Conservation (phyloP, 108 stramenopile genomes). For the Skeletonema potamos region DNA sequence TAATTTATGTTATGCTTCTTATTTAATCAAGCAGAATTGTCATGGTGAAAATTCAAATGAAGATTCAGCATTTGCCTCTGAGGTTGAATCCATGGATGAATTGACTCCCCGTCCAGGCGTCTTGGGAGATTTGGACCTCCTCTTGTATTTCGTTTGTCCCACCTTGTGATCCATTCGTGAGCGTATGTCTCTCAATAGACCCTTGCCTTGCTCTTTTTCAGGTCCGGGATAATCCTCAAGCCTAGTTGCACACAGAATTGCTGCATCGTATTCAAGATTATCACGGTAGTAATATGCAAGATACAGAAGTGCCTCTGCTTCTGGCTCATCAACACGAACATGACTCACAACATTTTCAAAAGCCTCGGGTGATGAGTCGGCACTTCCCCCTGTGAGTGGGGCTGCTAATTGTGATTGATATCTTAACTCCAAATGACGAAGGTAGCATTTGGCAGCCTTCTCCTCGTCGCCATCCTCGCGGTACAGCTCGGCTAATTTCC, state of each 20-base stretch:
- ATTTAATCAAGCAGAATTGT: not conserved
- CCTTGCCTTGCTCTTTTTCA: slow-evolving; percentile 93
- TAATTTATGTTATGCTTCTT: not conserved
- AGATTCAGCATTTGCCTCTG: slow-evolving; percentile 28
- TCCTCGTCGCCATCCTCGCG: slow-evolving; percentile 77
- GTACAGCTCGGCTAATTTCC: slow-evolving; percentile 89
- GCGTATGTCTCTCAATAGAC: slow-evolving; percentile 88
- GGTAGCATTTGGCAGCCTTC: slow-evolving; percentile 92
- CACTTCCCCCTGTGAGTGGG: slow-evolving; percentile 12
- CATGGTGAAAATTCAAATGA: slow-evolving; percentile 53
- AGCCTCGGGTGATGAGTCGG: slow-evolving; percentile 34
- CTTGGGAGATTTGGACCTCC: slow-evolving; percentile 26
- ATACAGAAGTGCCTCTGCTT: slow-evolving; percentile 89
- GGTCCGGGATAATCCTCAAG: slow-evolving; percentile 93
- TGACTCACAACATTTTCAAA: slow-evolving; percentile 62
- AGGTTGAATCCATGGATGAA: slow-evolving; percentile 30
- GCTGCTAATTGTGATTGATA: slow-evolving; percentile 56
- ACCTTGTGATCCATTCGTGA: slow-evolving; percentile 57
- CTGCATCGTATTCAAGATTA: slow-evolving; percentile 73
- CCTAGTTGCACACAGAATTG: slow-evolving; percentile 77
- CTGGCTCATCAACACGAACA: slow-evolving; percentile 83
- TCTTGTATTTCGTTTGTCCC: slow-evolving; percentile 46
- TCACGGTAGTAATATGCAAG: slow-evolving; percentile 85
- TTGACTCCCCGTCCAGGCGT: slow-evolving; percentile 16
- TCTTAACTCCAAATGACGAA: slow-evolving; percentile 81